These are phyloP conservation scores for Fusarium concolor DNA, from an alignment of 2,329 filamentous ascomycete species.

Conservation along the genomic window DNA sequence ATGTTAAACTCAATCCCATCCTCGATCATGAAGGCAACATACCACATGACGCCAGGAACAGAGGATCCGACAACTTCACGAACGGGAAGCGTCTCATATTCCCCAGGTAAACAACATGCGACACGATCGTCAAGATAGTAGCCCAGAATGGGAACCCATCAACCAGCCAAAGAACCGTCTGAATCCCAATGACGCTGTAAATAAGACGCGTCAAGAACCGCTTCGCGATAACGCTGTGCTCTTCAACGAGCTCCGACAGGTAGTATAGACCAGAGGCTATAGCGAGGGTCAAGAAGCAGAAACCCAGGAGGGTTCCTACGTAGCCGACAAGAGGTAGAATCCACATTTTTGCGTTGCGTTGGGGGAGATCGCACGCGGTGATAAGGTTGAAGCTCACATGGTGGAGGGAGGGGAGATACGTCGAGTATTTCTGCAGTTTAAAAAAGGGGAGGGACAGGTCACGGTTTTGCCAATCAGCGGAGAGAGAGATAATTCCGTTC, in stretches of 20 bases:
- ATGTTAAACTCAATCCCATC: conserved; percentile 4
- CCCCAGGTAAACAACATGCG: conserved; percentile 86
- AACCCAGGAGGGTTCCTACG: conserved; percentile 85
- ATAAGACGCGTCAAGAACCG: conserved; percentile 87
- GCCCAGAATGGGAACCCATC: conserved; percentile 87
- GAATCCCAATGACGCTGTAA: conserved; percentile 80
- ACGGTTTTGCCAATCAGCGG: conserved; percentile 44
- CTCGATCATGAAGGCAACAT: conserved; percentile 48
- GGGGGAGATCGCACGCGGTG: conserved; percentile 23
- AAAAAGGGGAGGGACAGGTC: conserved; percentile 31
- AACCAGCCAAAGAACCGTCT: conserved; percentile 79
- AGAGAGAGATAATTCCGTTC: neutral
- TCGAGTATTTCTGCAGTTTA: conserved; percentile 16
- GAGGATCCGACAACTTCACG: conserved; percentile 86
- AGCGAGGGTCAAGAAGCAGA: conserved; percentile 92
- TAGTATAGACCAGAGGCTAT: conserved; percentile 99
- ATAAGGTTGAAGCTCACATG: conserved; percentile 41
- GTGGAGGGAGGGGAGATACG: conserved; percentile 25
- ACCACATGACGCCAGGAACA: conserved; percentile 88
- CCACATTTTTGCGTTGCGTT: conserved; percentile 76
- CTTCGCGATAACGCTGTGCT: conserved; percentile 94
- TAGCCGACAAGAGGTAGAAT: conserved; percentile 94
- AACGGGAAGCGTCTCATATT: conserved; percentile 82
- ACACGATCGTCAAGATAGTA: conserved; percentile 79
- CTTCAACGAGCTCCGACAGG: conserved; percentile 96